A percentile compares a stretch with the other conserved stretches of the same genome.
phyloP scores from a whole-genome alignment of 495 filamentous ascomycete species.

The Xylaria sp. region DNA sequence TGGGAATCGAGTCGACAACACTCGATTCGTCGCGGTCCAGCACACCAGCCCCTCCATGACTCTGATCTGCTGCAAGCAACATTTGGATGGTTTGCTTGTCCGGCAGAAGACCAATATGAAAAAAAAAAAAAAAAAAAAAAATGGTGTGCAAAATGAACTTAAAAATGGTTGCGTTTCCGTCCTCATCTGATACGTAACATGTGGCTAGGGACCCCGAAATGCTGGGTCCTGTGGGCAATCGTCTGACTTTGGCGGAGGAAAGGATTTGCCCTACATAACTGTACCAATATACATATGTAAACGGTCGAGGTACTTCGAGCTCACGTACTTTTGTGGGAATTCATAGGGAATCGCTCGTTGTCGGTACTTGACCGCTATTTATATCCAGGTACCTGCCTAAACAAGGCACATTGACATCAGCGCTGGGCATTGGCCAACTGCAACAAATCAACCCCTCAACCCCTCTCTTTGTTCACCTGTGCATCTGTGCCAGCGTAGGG shows the following conservation, averaged over 20 bases:
- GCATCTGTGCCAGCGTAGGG: neutral
- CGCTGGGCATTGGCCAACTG: constrained; percentile 1
- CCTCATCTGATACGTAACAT: neutral
- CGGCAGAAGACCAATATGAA: neutral
- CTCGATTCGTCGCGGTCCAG: constrained; percentile 29
- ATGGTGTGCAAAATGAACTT: no score
- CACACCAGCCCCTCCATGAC: constrained; percentile 28
- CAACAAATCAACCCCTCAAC: constrained; percentile 18
- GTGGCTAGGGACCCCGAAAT: neutral
- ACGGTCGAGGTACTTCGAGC: neutral
- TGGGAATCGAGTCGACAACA: constrained; percentile 61
- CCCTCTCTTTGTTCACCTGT: constrained; percentile 13
- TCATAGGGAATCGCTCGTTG: neutral
- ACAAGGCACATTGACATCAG: constrained; percentile 14
- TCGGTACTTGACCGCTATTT: neutral
- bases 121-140: neutral
- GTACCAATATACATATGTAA: no score
- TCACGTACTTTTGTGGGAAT: neutral
- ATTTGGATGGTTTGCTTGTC: constrained; percentile 22
- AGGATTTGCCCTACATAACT: neutral
- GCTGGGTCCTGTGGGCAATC: constrained; percentile 6
- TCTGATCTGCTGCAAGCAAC: constrained; percentile 35
- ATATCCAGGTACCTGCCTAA: constrained; percentile 1
- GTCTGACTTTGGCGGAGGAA: neutral
- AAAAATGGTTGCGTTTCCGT: no score